Evolutionary conservation across 2,329 filamentous ascomycete species (phyloP), one percentile per base, ranked within the genome.

Genomic region (Teratosphaeria zuluensis): DNA sequence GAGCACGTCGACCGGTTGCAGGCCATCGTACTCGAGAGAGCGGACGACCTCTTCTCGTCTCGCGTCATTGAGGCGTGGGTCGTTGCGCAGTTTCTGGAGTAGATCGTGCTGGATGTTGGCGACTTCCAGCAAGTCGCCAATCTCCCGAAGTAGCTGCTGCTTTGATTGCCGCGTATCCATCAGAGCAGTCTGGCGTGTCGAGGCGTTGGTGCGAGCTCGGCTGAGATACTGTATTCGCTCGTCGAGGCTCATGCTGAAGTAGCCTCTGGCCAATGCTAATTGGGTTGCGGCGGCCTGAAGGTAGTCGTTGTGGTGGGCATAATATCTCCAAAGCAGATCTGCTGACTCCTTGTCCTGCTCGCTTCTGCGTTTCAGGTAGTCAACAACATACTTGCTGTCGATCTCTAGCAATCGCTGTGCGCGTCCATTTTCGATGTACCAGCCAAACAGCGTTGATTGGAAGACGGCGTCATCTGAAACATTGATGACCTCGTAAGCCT

Each of bases 91-190:
- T 53, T 90, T 83, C 70, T 91, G 87, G 28, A 97, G 74, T 51
- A 97, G 75, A 67, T 99, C 94, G 69, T 96, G 90, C 72, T 99
- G 94, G 56, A 99, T 94, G 68, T 94, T 92, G 14, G 92, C 92
- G 55, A 97, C 84, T 67, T 99, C 94, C 9, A 99, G 84, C 52
- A 95, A 80, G 65, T 94, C 91, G 2, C 86, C 86, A 28, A 96
- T 88, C 62, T 90, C 86, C 66, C 95, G 89, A 58, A 92, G 83
- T 31, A 97, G 79, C 60, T 91, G 81, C 72, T 96, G 94, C 71
- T 94, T 88, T 61, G 87, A 84, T 59, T 76, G 73, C 7, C 74
- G 71, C 4, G 70, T 69, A 24, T 78, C 75, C 2, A 86, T 84
- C 63, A 95, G 81, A 30, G 90, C 89, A 5, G 84, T 82, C 19